A percentile compares a stretch with the other conserved stretches of the same genome.
phyloP scores from a whole-genome alignment of 352 stramenopile genomes.

The Globisporangium orthogonon region DNA sequence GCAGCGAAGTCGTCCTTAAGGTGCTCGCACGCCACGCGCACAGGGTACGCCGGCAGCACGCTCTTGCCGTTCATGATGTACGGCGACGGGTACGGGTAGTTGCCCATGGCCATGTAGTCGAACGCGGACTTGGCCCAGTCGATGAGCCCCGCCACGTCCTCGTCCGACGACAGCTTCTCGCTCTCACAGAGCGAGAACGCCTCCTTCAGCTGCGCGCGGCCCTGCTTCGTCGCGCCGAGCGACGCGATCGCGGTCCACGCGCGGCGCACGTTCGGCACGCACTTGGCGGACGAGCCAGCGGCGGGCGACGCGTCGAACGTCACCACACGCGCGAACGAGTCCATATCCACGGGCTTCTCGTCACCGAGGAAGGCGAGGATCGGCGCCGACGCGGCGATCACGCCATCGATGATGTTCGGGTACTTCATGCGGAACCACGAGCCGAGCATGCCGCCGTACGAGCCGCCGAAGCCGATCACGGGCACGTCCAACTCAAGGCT shows the following conservation, averaged over 20 bases:
- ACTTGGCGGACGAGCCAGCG: conserved; percentile 61
- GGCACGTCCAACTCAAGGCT: conserved; percentile 40
- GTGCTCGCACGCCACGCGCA: conserved; percentile 81
- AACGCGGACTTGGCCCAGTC: conserved; percentile 75
- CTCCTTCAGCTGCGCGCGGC: conserved; percentile 31
- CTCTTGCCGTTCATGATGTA: conserved; percentile 91
- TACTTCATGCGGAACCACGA: conserved; percentile 93
- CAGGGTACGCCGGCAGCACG: conserved; percentile 86
- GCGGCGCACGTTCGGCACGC: conserved; percentile 70
- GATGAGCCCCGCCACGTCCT: conserved; percentile 49
- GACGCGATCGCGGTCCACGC: conserved; percentile 54
- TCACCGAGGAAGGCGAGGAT: conserved; percentile 69
- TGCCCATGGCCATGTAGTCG: conserved; percentile 93
- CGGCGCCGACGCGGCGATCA: conserved; percentile 89
- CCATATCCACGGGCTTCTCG: conserved; percentile 54
- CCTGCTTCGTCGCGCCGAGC: conserved; percentile 36
- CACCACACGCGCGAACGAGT: conserved; percentile 45
- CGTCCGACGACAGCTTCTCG: conserved; percentile 28
- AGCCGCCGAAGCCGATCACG: conserved; percentile 90
- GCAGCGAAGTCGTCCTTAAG: conserved; percentile 35
- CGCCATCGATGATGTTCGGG: conserved; percentile 82
- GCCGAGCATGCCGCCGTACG: conserved; percentile 92
- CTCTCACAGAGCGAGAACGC: conserved; percentile 50
- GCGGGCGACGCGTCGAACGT: conserved; percentile 62
- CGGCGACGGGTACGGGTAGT: conserved; percentile 94